A percentile compares a stretch with the other conserved stretches of the same genome.
Evolutionary conservation across 148 eudicot species (phyloP).

Genomic region (Heliosperma pusillum): DNA sequence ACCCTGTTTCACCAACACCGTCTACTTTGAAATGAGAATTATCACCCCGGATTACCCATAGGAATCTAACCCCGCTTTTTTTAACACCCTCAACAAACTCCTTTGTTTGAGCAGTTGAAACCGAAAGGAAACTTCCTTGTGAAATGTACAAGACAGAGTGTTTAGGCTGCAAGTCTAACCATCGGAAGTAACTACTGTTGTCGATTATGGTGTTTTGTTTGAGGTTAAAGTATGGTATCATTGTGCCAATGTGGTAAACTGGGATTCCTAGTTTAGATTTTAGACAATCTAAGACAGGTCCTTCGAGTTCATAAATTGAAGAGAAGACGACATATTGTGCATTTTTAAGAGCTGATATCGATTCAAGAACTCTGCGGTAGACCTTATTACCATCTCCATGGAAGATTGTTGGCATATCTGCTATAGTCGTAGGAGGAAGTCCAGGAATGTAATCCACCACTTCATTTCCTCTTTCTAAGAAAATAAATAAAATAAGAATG

Average conservation of each 20-base stretch:
- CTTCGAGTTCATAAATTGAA: too few relatives aligned
- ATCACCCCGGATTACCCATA: constrained; percentile 42
- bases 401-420: too few relatives aligned
- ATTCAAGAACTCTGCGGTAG: too few relatives aligned
- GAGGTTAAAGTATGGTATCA: constrained; percentile 41
- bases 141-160: too few relatives aligned
- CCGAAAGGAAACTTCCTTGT: constrained; percentile 64
- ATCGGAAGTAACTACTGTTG: constrained; percentile 27
- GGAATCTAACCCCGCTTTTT: constrained; percentile 26
- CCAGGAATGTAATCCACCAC: too few relatives aligned
- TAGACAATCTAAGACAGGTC: constrained; percentile 6
- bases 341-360: too few relatives aligned
- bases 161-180: too few relatives aligned
- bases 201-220: background rate
- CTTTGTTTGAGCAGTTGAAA: constrained; percentile 46
- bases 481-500: too few relatives aligned
- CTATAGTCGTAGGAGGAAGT: too few relatives aligned
- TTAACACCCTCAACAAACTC: constrained; percentile 49
- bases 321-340: too few relatives aligned
- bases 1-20: constrained; percentile 18
- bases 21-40: constrained; percentile 22
- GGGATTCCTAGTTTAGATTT: constrained; percentile 30
- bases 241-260: constrained; percentile 47
- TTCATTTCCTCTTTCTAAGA: too few relatives aligned
- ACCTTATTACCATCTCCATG: too few relatives aligned